A percentile compares a stretch with the other conserved stretches of the same genome.
These are phyloP conservation scores for Blastobotrys aristatus DNA, from an alignment of 1,139 yeast species.

Conservation along the genomic window DNA sequence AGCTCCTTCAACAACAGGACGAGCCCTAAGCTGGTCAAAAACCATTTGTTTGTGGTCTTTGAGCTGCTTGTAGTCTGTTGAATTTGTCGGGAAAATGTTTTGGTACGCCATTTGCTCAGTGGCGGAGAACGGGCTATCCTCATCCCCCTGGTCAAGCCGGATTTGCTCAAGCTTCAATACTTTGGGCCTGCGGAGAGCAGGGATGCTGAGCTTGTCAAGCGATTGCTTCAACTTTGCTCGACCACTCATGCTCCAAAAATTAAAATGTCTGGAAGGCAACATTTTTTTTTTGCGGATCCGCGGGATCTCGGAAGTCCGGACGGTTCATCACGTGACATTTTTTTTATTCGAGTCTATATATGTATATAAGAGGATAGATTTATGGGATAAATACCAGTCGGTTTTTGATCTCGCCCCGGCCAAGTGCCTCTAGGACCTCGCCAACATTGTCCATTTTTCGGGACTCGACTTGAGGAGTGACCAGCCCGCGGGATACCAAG, in stretches of 20 bases:
- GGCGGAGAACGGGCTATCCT: conserved; percentile 5
- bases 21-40: conserved; percentile 4
- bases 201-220: not conserved
- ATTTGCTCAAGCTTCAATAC: not conserved
- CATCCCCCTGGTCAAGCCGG: not conserved
- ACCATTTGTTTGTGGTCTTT: conserved; percentile 1
- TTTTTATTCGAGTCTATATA: too few species aligned
- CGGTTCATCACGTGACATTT: too few species aligned
- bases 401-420: conserved; percentile 41
- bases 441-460: conserved; percentile 40
- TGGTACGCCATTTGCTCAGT: conserved; percentile 12
- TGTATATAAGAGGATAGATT: too few species aligned
- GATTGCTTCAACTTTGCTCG: not conserved
- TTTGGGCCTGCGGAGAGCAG: not conserved
- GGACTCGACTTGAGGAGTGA: conserved; percentile 39
- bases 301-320: too few species aligned
- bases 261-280: too few species aligned
- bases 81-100: conserved; percentile 7
- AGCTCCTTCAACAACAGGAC: not conserved
- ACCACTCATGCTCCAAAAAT: too few species aligned
- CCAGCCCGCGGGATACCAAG: conserved; percentile 42
- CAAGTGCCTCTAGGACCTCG: conserved; percentile 37
- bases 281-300: too few species aligned
- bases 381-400: conserved; percentile 39
- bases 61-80: not conserved